Base-by-base conservation (phyloP, 1,284 basidiomycete genomes). In the Wolfiporia cocos region DNA sequence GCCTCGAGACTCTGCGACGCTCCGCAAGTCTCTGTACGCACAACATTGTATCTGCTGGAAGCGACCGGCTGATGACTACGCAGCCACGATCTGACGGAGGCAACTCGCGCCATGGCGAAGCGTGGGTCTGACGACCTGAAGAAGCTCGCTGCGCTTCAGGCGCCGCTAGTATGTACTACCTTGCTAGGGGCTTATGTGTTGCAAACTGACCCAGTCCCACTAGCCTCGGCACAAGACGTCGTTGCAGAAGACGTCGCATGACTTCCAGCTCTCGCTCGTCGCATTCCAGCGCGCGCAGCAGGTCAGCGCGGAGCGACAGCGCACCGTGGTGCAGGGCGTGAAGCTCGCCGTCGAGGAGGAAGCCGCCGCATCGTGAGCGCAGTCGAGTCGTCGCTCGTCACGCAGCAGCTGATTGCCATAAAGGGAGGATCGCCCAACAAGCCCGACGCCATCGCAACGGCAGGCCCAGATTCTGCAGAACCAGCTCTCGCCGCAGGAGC, bases 31-130 rank as follows among this genome's bases (percentile, higher is more conserved):
- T 39, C 67, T 93, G 90, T 92, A 56, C 50, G 86, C 74, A 36
- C 24, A 19, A 19, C 1, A 21, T 3, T 15, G 17, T 3, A 11
- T 22, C 31, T 26, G 31, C 14, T 15, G 43, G 36, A 9, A 36
- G 15, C 7, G 32, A 22, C 18, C 9, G 17, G 7, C 10, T 10
- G 34, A 10, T 7, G 15, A 39, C 17, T 14, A 24, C 28, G 19
- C 44, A 80, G 85, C 32, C 85, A 88, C 69, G 92, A 97, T 65
- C 70, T 98, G 44, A 94, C 91, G 1, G 95, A 98, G 58, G 81
- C 91, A 24, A 98, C 95, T 31, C 78, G 94, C 36, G 85, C 86
- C 9, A 92, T 98, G 79, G 86, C 92, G 29, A 98, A 97, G 68
- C 84, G 92, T 46, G 88, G 89, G 4, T 92, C 92, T 0, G 87